phyloP scores from a whole-genome alignment of 441 rosid species.

The Erysimum cheiri region DNA sequence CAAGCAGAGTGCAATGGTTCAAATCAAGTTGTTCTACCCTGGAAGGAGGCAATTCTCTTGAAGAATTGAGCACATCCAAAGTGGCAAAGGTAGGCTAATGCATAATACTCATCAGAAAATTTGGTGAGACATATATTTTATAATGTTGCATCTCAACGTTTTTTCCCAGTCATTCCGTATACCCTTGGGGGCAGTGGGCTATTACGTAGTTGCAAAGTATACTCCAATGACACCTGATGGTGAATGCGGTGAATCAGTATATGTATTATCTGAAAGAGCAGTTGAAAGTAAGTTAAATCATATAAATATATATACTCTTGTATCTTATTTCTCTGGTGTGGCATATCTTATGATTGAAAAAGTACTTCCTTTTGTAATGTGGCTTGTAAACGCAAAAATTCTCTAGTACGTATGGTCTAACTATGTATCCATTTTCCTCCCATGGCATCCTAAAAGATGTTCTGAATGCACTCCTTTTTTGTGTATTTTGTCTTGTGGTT shows the following conservation, averaged over 20 bases:
- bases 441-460: not conserved
- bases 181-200: conserved; percentile 96
- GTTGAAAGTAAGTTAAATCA: conserved; percentile 75
- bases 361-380: conserved; percentile 5
- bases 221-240: conserved; percentile 92
- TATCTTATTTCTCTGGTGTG: conserved; percentile 2
- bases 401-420: not conserved
- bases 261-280: conserved; percentile 74
- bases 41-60: conserved; percentile 74
- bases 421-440: not conserved
- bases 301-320: not conserved
- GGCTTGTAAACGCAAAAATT: not conserved
- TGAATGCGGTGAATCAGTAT: conserved; percentile 89
- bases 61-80: conserved; percentile 84
- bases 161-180: conserved; percentile 86
- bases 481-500: not conserved
- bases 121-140: conserved; percentile 6
- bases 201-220: conserved; percentile 82
- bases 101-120: conserved; percentile 18
- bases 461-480: not conserved
- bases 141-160: conserved; percentile 28
- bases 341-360: conserved; percentile 9
- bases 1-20: conserved; percentile 98
- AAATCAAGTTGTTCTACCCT: conserved; percentile 65
- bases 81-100: conserved; percentile 76